Percentiles rank a stretch among this genome's conserved stretches.
Evolutionary conservation across 176 grass and related monocot genomes (phyloP).

Genomic region (Cenchrus americanus): DNA sequence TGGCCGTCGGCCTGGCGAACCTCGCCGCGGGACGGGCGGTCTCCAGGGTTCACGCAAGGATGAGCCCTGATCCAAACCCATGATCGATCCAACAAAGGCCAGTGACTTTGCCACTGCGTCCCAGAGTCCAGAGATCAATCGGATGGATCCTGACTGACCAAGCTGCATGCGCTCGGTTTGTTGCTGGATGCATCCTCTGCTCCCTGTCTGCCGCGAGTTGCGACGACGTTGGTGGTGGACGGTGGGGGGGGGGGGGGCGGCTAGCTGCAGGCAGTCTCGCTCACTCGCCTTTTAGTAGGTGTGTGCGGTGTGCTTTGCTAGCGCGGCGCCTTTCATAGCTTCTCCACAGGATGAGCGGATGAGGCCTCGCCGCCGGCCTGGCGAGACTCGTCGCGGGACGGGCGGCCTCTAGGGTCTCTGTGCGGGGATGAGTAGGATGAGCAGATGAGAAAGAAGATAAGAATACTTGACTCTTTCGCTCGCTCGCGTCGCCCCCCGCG

Average conservation of each 20-base stretch:
- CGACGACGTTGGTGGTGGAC: conserved; percentile 15
- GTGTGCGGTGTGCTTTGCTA: background rate
- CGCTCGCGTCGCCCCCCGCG: too few relatives aligned
- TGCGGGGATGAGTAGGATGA: too few relatives aligned
- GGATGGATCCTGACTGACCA: background rate
- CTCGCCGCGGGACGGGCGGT: too few relatives aligned
- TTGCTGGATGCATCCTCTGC: background rate
- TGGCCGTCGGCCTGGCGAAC: too few relatives aligned
- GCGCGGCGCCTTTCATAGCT: background rate
- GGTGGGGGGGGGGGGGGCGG: conserved; percentile 6
- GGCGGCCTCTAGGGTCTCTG: too few relatives aligned
- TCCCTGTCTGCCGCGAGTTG: background rate
- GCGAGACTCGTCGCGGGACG: too few relatives aligned
- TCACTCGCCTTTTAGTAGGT: background rate
- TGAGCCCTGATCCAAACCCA: conserved; percentile 26
- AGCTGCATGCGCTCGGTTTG: background rate
- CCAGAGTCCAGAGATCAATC: conserved; percentile 32
- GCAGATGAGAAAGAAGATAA: too few relatives aligned
- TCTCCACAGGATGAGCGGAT: too few relatives aligned
- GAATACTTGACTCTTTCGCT: too few relatives aligned
- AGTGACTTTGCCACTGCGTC: background rate
- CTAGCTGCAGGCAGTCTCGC: background rate
- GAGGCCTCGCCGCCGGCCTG: too few relatives aligned
- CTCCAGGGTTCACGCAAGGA: too few relatives aligned
- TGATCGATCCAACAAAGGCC: background rate